Conservation (phyloP, 495 filamentous ascomycete species). For the Xylaria acuta region DNA sequence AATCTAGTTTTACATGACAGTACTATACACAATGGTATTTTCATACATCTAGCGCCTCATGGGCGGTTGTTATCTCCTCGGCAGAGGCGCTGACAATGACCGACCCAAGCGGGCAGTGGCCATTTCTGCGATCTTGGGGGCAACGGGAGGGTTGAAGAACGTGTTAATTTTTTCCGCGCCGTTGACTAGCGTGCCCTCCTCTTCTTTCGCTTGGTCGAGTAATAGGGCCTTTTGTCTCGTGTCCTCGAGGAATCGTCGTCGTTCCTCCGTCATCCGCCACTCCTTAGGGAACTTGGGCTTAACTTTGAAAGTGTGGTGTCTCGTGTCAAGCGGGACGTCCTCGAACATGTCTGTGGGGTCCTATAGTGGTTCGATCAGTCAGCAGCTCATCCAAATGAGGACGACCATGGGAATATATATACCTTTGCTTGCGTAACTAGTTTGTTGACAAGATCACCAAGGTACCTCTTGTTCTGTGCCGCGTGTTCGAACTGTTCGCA, state of each 20-base stretch:
- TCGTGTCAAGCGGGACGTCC: slow-evolving; percentile 88
- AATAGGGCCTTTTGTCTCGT: slow-evolving; percentile 57
- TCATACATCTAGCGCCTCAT: slow-evolving; percentile 14
- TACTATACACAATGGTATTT: slow-evolving; percentile 14
- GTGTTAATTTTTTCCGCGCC: slow-evolving; percentile 59
- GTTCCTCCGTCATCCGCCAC: slow-evolving; percentile 78
- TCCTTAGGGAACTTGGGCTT: slow-evolving; percentile 75
- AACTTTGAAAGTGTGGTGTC: slow-evolving; percentile 79
- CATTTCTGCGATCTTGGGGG: slow-evolving; percentile 36
- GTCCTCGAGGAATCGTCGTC: slow-evolving; percentile 67
- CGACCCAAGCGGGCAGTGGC: slow-evolving; percentile 34
- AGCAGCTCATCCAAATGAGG: not conserved
- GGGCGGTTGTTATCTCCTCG: not conserved
- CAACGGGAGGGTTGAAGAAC: slow-evolving; percentile 36
- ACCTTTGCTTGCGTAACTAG: slow-evolving; percentile 79
- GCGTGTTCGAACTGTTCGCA: slow-evolving; percentile 86
- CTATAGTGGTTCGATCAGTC: slow-evolving; percentile 36
- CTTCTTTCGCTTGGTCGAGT: slow-evolving; percentile 54
- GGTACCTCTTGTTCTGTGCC: slow-evolving; percentile 95
- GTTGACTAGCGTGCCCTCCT: slow-evolving; percentile 59
- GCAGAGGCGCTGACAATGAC: not conserved
- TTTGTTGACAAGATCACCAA: slow-evolving; percentile 76
- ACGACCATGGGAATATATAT: slow-evolving; percentile 24
- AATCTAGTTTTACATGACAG: slow-evolving; percentile 20
- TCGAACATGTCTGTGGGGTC: slow-evolving; percentile 79